Evolutionary conservation across 331 rosid species (phyloP).

Genomic region (Phaseolus coccineus): DNA sequence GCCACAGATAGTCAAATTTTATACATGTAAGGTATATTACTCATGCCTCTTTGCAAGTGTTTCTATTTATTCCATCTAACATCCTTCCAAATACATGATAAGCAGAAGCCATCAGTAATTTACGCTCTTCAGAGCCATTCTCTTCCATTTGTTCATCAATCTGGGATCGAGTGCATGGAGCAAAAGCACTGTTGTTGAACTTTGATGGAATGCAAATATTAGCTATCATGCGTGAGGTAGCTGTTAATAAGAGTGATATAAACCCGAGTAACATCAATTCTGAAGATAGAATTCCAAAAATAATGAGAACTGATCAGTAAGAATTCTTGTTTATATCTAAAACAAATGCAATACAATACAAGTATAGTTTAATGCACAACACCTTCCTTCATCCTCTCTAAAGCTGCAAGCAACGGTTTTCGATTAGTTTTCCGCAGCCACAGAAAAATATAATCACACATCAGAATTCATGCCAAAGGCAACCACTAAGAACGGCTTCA

Average conservation of each 20-base stretch:
- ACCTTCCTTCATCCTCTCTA: constrained; percentile 99
- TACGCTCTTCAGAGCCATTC: constrained; percentile 58
- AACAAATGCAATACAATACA: background rate
- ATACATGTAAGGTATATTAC: constrained; percentile 30
- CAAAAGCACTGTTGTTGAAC: constrained; percentile 77
- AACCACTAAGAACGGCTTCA: background rate
- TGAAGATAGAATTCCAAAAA: constrained; percentile 51
- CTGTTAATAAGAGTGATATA: constrained; percentile 92
- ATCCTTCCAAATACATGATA: constrained; percentile 60
- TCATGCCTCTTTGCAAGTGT: constrained; percentile 76
- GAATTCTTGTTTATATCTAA: constrained; percentile 22
- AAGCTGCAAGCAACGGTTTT: constrained; percentile 89
- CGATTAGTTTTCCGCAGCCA: constrained; percentile 85
- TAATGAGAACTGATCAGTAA: constrained; percentile 33
- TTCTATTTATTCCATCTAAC: constrained; percentile 56
- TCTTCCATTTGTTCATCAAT: constrained; percentile 66
- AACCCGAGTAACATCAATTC: constrained; percentile 98
- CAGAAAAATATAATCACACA: constrained; percentile 20
- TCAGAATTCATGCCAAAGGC: constrained; percentile 39
- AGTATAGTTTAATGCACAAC: constrained; percentile 19
- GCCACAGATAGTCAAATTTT: constrained; percentile 16
- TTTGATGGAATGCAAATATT: constrained; percentile 88
- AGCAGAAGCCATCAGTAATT: constrained; percentile 59
- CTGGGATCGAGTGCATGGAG: constrained; percentile 81
- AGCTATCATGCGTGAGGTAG: constrained; percentile 86